A percentile compares a stretch with the other conserved stretches of the same genome.
These are phyloP conservation scores for Epicoccum nigrum DNA, from an alignment of 2,329 filamentous ascomycete genomes.

Conservation along the genomic window DNA sequence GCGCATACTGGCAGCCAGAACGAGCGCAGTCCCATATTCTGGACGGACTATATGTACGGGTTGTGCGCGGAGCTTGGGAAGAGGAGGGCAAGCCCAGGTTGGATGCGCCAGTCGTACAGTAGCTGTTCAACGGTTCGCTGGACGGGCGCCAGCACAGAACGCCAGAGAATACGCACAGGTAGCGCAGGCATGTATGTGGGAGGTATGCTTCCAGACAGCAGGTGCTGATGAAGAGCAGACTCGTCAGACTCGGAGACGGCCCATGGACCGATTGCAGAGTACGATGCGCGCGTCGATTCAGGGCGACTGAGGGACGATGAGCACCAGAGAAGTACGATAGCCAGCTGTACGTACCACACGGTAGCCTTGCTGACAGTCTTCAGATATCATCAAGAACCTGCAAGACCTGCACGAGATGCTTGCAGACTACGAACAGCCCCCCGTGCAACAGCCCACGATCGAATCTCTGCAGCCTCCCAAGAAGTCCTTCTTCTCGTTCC, in stretches of 20 bases:
- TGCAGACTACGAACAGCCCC: constrained; percentile 71
- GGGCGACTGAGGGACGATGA: constrained; percentile 83
- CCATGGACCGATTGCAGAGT: constrained; percentile 81
- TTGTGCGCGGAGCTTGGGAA: constrained; percentile 27
- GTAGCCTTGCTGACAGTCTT: constrained; percentile 8
- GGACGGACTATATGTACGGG: constrained; percentile 37
- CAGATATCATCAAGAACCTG: constrained; percentile 85
- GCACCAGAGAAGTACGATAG: constrained; percentile 80
- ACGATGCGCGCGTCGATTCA: constrained; percentile 77
- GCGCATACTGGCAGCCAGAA: constrained; percentile 5
- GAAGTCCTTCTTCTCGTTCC: constrained; percentile 65
- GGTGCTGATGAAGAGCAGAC: constrained; percentile 21
- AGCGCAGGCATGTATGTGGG: constrained; percentile 30
- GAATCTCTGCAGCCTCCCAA: constrained; percentile 67
- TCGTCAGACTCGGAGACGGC: constrained; percentile 17
- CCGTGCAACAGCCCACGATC: constrained; percentile 77
- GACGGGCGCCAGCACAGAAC: constrained; percentile 15
- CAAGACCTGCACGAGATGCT: constrained; percentile 90
- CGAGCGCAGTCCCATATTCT: constrained; percentile 1
- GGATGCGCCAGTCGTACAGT: constrained; percentile 10
- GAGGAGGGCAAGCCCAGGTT: constrained; percentile 12
- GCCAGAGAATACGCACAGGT: constrained; percentile 39
- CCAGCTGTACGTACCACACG: background rate
- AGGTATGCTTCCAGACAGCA: background rate
- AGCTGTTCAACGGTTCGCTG: constrained; percentile 10